Evolutionary conservation across 306 rosid genomes (phyloP).

Genomic region (Vigna mungo): DNA sequence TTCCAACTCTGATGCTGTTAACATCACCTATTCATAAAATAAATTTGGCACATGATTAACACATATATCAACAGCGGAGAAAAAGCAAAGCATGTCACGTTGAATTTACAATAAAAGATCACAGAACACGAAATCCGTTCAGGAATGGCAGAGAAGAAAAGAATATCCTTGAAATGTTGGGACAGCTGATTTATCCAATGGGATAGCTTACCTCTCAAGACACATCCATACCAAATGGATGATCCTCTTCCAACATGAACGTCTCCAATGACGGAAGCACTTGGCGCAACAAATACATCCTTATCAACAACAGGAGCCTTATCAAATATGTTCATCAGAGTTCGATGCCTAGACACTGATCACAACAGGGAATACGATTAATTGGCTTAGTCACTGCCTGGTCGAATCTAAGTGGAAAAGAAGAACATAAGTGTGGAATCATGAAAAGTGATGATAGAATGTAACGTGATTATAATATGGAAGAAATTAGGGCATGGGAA

Average conservation of each 20-base stretch:
- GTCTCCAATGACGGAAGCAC: slow-evolving; percentile 89
- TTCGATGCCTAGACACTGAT: slow-evolving; percentile 91
- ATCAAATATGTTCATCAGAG: slow-evolving; percentile 88
- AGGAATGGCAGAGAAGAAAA: slow-evolving; percentile 14
- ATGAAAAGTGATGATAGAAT: neutral
- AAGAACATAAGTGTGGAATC: neutral
- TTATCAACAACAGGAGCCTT: slow-evolving; percentile 86
- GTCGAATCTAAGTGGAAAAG: neutral
- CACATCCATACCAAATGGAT: slow-evolving; percentile 96
- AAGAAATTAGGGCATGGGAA: neutral
- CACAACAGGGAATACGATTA: slow-evolving; percentile 11
- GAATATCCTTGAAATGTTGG: neutral
- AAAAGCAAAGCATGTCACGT: slow-evolving; percentile 3
- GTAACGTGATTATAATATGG: neutral
- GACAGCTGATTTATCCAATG: slow-evolving; percentile 6
- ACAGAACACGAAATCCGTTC: neutral
- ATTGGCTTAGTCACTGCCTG: too few species aligned
- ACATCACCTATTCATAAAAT: slow-evolving; percentile 70
- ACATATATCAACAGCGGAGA: neutral
- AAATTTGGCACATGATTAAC: neutral
- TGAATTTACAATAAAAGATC: slow-evolving; percentile 12
- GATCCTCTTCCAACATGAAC: slow-evolving; percentile 85
- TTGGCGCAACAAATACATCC: slow-evolving; percentile 92
- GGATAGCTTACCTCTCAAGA: slow-evolving; percentile 79
- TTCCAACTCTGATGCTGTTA: slow-evolving; percentile 85